Percentiles rank a stretch among this genome's conserved stretches.
Evolutionary conservation across 73 alveolate species (phyloP).

Genomic region (Tetrahymena borealis): DNA sequence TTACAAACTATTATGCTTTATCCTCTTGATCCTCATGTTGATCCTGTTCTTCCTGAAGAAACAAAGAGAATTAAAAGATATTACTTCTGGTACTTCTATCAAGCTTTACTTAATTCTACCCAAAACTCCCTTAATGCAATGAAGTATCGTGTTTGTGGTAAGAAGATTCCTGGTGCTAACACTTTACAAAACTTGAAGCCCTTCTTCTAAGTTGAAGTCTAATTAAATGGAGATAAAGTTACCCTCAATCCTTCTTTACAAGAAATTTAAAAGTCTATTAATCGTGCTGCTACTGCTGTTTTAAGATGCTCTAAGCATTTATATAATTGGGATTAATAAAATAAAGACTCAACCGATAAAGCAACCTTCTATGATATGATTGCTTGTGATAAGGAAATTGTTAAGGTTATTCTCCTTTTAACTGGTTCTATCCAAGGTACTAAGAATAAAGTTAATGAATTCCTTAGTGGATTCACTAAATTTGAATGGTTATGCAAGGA

Average conservation of each 20-base stretch:
- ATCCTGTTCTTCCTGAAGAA: slow-evolving; percentile 95
- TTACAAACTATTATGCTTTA: slow-evolving; percentile 95
- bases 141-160: slow-evolving; percentile 99
- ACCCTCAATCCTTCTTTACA: slow-evolving; percentile 77
- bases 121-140: slow-evolving; percentile 95
- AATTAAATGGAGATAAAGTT: slow-evolving; percentile 86
- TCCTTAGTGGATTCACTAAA: slow-evolving; percentile 90
- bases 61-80: slow-evolving; percentile 97
- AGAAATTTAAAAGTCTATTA: slow-evolving; percentile 86
- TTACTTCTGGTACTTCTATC: slow-evolving; percentile 99
- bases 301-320: slow-evolving; percentile 97
- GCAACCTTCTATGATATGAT: slow-evolving; percentile 99
- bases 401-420: slow-evolving; percentile 96
- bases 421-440: slow-evolving; percentile 99
- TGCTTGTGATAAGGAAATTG: slow-evolving; percentile 99
- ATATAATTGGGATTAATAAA: slow-evolving; percentile 91
- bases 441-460: slow-evolving; percentile 76
- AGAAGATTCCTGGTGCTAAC: slow-evolving; percentile 58
- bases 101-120: slow-evolving; percentile 98
- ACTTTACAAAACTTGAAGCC: slow-evolving; percentile 81
- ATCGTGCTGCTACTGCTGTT: slow-evolving; percentile 99
- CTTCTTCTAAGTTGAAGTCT: slow-evolving; percentile 98
- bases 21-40: slow-evolving; percentile 98
- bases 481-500: slow-evolving; percentile 98
- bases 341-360: slow-evolving; percentile 69